Conservation (phyloP, 257 asterid species). For the Nicotiana obtusifolia region DNA sequence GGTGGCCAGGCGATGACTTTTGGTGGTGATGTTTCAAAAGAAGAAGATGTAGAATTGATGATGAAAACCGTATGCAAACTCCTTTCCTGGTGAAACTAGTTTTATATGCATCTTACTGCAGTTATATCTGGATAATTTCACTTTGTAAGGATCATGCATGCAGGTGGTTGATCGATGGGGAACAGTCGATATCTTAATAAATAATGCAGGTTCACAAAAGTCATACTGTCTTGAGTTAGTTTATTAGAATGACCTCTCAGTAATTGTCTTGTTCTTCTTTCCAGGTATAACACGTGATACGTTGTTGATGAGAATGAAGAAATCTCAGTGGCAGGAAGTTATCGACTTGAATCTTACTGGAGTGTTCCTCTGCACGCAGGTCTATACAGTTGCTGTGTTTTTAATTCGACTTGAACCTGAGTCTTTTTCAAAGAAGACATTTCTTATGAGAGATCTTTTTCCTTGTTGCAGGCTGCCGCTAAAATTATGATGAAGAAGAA, state of each 20-base stretch:
- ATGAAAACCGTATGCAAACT: conserved; percentile 60
- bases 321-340: conserved; percentile 94
- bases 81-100: background rate
- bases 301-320: conserved; percentile 94
- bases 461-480: conserved; percentile 78
- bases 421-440: background rate
- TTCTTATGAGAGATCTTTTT: conserved; percentile 15
- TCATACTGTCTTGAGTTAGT: background rate
- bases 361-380: conserved; percentile 91
- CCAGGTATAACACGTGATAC: conserved; percentile 92
- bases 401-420: background rate
- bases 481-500: conserved; percentile 92
- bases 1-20: conserved; percentile 89
- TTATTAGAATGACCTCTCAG: background rate
- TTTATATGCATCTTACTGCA: background rate
- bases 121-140: conserved; percentile 13
- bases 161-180: conserved; percentile 96
- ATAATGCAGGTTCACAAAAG: conserved; percentile 46
- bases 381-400: conserved; percentile 11
- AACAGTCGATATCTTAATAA: conserved; percentile 72
- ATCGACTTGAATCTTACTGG: conserved; percentile 90
- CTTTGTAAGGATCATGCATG: conserved; percentile 19
- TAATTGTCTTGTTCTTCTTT: conserved; percentile 9
- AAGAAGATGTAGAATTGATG: conserved; percentile 87
- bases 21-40: conserved; percentile 97